phyloP scores from a whole-genome alignment of 176 grass and related monocot species.

The Zoysia pacifica region DNA sequence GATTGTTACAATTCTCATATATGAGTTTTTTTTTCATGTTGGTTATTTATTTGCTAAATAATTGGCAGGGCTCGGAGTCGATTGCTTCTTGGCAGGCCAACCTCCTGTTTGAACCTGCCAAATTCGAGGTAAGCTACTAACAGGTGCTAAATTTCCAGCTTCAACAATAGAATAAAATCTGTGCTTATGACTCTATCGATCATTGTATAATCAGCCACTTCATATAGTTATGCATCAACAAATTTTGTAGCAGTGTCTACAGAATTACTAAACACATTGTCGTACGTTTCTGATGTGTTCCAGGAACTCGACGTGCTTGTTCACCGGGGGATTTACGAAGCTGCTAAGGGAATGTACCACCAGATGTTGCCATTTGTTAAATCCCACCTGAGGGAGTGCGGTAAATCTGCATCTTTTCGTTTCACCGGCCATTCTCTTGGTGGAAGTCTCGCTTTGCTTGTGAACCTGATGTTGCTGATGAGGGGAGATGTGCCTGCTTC shows the following conservation, averaged over 20 bases:
- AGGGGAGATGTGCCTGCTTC: conserved; percentile 52
- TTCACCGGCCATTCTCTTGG: conserved; percentile 97
- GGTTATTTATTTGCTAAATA: conserved; percentile 17
- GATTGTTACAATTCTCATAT: conserved; percentile 8
- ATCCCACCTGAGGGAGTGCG: conserved; percentile 52
- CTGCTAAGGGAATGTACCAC: conserved; percentile 88
- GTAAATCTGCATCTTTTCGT: conserved; percentile 51
- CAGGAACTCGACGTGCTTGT: conserved; percentile 81
- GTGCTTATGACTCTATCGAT: not conserved
- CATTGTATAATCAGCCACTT: not conserved
- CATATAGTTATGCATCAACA: conserved; percentile 25
- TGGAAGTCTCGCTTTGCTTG: conserved; percentile 73
- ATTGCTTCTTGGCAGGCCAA: conserved; percentile 93
- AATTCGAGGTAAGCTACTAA: conserved; percentile 76
- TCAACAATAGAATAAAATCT: not conserved
- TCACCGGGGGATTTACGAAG: conserved; percentile 92
- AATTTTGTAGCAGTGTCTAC: not conserved
- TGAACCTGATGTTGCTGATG: conserved; percentile 87
- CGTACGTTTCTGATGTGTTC: not conserved
- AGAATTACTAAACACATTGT: not conserved
- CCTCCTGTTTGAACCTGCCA: conserved; percentile 87
- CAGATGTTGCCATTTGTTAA: conserved; percentile 83
- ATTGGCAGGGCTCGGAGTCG: conserved; percentile 79
- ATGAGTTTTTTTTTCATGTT: not conserved
- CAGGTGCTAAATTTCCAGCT: not conserved